A percentile compares a stretch with the other conserved stretches of the same genome.
Conservation (phyloP, 2,329 filamentous ascomycete genomes). For the Plectosphaerella cucumerina region DNA sequence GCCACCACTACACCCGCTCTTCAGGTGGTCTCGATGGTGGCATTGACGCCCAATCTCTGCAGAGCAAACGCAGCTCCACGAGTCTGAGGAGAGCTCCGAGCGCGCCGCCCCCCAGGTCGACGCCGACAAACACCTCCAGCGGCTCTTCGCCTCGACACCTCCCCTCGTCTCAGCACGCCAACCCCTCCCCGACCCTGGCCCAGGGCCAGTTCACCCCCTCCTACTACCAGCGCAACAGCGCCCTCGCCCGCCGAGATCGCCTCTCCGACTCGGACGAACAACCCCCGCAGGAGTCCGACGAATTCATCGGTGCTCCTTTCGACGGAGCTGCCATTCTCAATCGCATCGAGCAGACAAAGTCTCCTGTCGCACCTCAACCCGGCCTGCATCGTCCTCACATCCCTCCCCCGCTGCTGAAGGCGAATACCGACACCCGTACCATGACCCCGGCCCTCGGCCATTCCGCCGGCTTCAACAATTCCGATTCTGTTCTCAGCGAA, state of each 20-base stretch:
- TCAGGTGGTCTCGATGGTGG: constrained; percentile 48
- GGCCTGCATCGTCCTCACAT: constrained; percentile 20
- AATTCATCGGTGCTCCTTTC: constrained; percentile 62
- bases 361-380: constrained; percentile 20
- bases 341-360: constrained; percentile 52
- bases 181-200: constrained; percentile 42
- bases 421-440: constrained; percentile 47
- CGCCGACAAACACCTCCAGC: constrained; percentile 42
- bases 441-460: constrained; percentile 57
- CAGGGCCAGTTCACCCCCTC: constrained; percentile 41
- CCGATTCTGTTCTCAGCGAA: constrained; percentile 45
- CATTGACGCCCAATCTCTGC: constrained; percentile 52
- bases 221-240: constrained; percentile 26
- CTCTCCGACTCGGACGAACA: constrained; percentile 6
- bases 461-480: constrained; percentile 60
- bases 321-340: constrained; percentile 59
- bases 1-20: constrained; percentile 40
- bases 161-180: constrained; percentile 33
- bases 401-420: constrained; percentile 36
- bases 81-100: constrained; percentile 59
- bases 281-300: constrained; percentile 38
- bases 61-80: constrained; percentile 60
- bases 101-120: constrained; percentile 47
- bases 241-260: constrained; percentile 5
- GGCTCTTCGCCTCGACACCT: constrained; percentile 43